These are phyloP conservation scores for Tanacetum coccineum DNA, from an alignment of 129 eudicot species.

Conservation along the genomic window DNA sequence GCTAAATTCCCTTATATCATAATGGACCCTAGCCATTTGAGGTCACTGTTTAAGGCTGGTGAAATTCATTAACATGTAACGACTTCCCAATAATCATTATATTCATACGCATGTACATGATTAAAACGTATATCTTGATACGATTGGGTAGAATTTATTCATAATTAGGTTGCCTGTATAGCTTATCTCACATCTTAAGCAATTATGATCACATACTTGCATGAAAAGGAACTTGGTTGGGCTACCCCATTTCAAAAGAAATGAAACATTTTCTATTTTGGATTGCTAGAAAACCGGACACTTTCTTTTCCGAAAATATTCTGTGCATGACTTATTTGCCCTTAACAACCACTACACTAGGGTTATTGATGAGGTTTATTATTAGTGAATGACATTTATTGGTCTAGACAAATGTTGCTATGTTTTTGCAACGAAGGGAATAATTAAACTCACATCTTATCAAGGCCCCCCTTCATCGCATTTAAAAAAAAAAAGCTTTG, in stretches of 20 bases:
- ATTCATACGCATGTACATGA: background rate
- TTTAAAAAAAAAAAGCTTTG: background rate
- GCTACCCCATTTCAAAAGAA: background rate
- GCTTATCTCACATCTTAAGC: no score
- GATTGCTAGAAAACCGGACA: background rate
- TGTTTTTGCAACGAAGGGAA: background rate
- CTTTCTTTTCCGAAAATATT: background rate
- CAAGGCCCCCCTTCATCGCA: background rate
- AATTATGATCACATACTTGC: background rate
- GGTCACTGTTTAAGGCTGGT: conserved; percentile 91
- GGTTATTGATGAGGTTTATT: background rate
- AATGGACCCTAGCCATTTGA: conserved; percentile 90
- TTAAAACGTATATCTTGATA: background rate
- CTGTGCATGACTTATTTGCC: background rate
- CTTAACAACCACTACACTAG: background rate
- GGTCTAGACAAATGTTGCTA: background rate
- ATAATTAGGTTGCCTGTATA: background rate
- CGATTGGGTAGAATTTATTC: background rate
- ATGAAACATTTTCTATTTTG: background rate
- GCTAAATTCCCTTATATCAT: conserved; percentile 63
- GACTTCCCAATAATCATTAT: background rate
- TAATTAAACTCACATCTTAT: background rate
- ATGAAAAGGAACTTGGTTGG: conserved; percentile 7
- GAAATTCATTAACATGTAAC: conserved; percentile 89
- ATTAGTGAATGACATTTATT: background rate